phyloP scores from a whole-genome alignment of 139 green algal species.

The Chlorella sorokiniana region DNA sequence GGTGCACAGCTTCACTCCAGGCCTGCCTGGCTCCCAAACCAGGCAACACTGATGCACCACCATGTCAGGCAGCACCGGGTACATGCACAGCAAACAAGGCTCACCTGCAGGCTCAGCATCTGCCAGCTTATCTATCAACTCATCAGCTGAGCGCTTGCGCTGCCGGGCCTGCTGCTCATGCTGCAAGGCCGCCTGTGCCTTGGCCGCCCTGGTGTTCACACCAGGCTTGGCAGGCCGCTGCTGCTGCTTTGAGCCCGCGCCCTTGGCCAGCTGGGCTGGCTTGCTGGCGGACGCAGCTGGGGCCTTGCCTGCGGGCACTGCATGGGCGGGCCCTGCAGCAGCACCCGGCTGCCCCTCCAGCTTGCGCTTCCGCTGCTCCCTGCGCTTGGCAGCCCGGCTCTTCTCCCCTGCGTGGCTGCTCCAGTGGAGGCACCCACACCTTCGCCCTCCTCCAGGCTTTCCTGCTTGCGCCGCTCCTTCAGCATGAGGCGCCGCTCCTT shows the following conservation, averaged over 20 bases:
- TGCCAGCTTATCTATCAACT: conserved; percentile 27
- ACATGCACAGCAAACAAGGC: background rate
- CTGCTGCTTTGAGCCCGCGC: background rate
- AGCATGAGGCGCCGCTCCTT: conserved; percentile 32
- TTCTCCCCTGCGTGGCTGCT: conserved; percentile 7
- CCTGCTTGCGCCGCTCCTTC: conserved; percentile 35
- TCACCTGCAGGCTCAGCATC: background rate
- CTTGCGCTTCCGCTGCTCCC: conserved; percentile 16
- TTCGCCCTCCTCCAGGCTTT: conserved; percentile 4
- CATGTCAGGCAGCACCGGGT: background rate
- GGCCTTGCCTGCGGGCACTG: conserved; percentile 14
- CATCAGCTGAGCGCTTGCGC: conserved; percentile 39
- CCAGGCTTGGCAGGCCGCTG: background rate
- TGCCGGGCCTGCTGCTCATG: conserved; percentile 31
- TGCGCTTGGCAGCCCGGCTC: conserved; percentile 8
- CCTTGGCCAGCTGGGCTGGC: background rate
- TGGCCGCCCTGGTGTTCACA: background rate
- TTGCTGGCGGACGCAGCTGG: conserved; percentile 17
- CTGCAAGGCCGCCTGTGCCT: background rate
- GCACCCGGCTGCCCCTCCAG: background rate
- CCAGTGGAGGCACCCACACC: background rate
- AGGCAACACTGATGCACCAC: background rate
- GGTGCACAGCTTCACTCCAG: too few species aligned
- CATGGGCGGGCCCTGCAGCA: background rate
- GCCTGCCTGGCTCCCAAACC: too few species aligned